Evolutionary conservation across 257 asterid species (phyloP).

Genomic region (Solanum okadae): DNA sequence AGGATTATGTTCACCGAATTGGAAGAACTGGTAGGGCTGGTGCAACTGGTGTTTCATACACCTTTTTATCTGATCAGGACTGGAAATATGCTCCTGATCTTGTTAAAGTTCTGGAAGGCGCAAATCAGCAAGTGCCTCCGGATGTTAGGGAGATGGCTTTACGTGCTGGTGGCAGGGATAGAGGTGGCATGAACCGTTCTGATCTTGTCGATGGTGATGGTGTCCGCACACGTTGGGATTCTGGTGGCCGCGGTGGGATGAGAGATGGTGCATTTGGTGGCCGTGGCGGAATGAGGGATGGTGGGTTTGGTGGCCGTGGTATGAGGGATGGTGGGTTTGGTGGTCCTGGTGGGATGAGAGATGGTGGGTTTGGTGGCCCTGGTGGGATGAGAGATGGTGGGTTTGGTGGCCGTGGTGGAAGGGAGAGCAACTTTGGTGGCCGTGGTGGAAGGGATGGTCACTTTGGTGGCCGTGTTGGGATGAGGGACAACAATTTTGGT

Average conservation of each 20-base stretch:
- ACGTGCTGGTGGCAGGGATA: conserved; percentile 72
- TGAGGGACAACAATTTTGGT: conserved; percentile 55
- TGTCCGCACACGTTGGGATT: conserved; percentile 21
- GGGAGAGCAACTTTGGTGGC: conserved; percentile 24
- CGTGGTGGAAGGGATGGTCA: conserved; percentile 28
- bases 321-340: conserved; percentile 30
- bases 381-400: conserved; percentile 57
- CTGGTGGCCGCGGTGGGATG: conserved; percentile 49
- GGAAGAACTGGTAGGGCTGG: conserved; percentile 99
- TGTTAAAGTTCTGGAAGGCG: conserved; percentile 79
- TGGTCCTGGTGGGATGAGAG: conserved; percentile 62
- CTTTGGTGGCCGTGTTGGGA: conserved; percentile 57
- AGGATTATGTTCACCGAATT: conserved; percentile 94
- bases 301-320: conserved; percentile 56
- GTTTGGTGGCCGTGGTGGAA: conserved; percentile 26
- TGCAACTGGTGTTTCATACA: conserved; percentile 78
- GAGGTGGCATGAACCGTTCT: conserved; percentile 63
- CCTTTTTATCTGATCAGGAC: conserved; percentile 92
- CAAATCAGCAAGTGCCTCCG: conserved; percentile 89
- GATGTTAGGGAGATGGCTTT: conserved; percentile 71
- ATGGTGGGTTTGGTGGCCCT: conserved; percentile 55
- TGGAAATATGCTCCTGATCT: conserved; percentile 90
- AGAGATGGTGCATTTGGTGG: conserved; percentile 42
- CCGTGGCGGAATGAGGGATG: conserved; percentile 66
- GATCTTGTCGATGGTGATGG: conserved; percentile 34